phyloP scores from a whole-genome alignment of 331 rosid genomes.

The Rhamnella rubrinervis region DNA sequence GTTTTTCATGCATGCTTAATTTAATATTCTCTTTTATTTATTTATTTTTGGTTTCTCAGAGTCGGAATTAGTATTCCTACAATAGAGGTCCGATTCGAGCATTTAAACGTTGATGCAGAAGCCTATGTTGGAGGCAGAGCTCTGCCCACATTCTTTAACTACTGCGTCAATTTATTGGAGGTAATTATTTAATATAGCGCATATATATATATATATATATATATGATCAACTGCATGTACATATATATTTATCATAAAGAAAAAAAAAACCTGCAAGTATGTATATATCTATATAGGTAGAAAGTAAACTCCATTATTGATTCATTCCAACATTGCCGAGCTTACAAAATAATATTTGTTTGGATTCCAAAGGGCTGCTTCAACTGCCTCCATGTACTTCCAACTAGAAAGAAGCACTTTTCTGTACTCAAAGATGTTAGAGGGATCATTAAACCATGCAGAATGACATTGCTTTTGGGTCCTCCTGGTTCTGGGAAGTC shows the following conservation, averaged over 20 bases:
- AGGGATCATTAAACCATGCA: conserved; percentile 48
- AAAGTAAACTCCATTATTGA: background rate
- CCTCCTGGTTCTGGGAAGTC: conserved; percentile 69
- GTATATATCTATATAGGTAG: no score
- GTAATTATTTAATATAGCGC: conserved; percentile 11
- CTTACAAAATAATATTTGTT: conserved; percentile 6
- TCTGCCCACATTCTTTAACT: conserved; percentile 44
- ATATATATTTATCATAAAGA: background rate
- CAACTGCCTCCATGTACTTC: conserved; percentile 27
- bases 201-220: no score
- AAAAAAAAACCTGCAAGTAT: no score
- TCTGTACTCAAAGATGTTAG: conserved; percentile 48
- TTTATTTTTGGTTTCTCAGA: conserved; percentile 8
- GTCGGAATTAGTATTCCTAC: conserved; percentile 59
- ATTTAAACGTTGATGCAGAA: conserved; percentile 49
- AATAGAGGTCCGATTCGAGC: conserved; percentile 50
- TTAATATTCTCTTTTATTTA: no score
- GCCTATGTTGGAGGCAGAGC: conserved; percentile 47
- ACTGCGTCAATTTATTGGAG: conserved; percentile 34
- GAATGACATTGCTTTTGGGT: conserved; percentile 57
- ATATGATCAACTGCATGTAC: no score
- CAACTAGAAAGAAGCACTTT: conserved; percentile 39
- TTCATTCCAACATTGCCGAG: background rate
- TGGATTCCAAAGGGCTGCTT: conserved; percentile 25
- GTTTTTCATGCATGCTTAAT: no score